Evolutionary conservation across 2,329 filamentous ascomycete genomes (phyloP), one percentile per base, ranked within the genome.

Genomic region (Cladosporium sp.): DNA sequence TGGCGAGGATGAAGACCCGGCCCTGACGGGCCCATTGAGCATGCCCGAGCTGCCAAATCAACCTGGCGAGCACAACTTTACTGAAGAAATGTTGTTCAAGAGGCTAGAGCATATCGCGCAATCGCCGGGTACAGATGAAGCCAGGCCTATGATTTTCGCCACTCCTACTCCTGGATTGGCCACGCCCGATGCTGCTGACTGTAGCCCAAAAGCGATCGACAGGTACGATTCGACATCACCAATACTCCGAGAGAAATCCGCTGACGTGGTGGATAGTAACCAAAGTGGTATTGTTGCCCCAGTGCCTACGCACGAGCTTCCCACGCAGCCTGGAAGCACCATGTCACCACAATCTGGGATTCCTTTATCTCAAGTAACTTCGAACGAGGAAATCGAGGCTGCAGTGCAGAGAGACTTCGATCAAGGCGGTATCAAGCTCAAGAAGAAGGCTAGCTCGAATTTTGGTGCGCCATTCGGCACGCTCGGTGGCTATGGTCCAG

Each of bases 381-480:
- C 55, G 15, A 50, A 57, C 37, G 55, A 57, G 17, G 53, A 48
- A 34, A 42, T 51, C 25, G 55, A 57, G 19, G 63, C 61, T 4
- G 57, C 65, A 47, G 61, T 67, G 4, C 66, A 69, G 12, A 53
- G 55, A 15, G 55, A 67, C 9, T 68, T 70, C 39, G 67, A 69
- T 25, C 56, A 67, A 48, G 69, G 66, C 40, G 71, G 71, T 10
- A 71, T 73, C 61, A 68, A 64, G 54, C 61, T 73, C 42, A 71
- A 70, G 60, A 72, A 71, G 57, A 73, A 71, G 53, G 58, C 66
- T 1, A 72, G 70, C 50, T 64, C 59, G 34, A 73, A 73, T 49
- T 73, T 73, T 49, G 71, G 71, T 22, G 67, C 69, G 8, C 71
- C 71, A 0, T 69, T 72, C 56, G 71, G 71, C 5, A 62, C 65